Evolutionary conservation across 805 yeast genomes (phyloP), one percentile per base, ranked within the genome.

Genomic region (Cyberlindnera samutprakarnensis): DNA sequence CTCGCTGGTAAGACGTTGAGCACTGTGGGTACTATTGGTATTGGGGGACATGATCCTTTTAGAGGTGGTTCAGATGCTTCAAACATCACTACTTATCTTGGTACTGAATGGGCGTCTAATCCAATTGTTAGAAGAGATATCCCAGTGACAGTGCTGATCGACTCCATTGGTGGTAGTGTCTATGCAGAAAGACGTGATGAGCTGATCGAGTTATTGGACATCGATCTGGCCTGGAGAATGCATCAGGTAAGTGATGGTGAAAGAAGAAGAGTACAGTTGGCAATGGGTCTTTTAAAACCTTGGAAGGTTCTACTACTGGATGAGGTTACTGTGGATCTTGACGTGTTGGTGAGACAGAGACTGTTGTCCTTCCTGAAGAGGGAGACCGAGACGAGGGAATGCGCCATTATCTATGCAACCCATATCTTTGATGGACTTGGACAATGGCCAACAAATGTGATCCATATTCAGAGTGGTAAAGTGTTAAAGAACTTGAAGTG

Each of bases 21-120:
- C 39, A 73, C 76, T 35, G 62, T 70, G 12, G 96, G 96, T 1
- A 56, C 62, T 11, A 72, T 92, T 19, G 46, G 54, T 16, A 70
- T 92, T n/a, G 83, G 85, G 21, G 95, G 95, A 1, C 64, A 70
- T 31, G 94, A 92, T 49, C 98, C 98, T 2, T 92, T 92, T 59
- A 63, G 84, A n/a, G 60, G 57, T 5, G 53, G 57, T 1, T 56
- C 72, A 6, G 66, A 67, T 38, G 61, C 71, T 30, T 64, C 70
- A 34, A 57, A 56, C 36, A 65, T 65, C 30, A 72, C 76, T 18
- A 83, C 95, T 0, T 90, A 90, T 52, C 61, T 92, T 26, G 98
- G 98, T 4, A 92, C 97, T 0, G 98, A 92, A 51, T 92, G 98
- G 98, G 95, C 95, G 6, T 73, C 82, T 34, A 92, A 87, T 58